Conservation (phyloP, 768 basidiomycete species). For the Lactifluus echinatus region DNA sequence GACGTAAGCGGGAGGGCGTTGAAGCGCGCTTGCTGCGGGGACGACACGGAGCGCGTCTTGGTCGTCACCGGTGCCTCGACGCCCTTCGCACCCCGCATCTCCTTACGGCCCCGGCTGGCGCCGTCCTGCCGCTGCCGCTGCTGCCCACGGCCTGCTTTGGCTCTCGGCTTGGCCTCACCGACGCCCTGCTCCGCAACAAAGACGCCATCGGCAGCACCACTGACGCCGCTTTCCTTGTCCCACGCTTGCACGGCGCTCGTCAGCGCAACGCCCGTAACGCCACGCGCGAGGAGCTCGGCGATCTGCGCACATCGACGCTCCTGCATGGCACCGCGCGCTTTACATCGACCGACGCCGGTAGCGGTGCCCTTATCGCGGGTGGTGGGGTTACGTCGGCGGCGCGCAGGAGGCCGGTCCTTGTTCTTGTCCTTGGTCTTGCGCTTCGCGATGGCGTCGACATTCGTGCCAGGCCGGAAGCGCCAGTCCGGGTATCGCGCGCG, state of each 20-base stretch:
- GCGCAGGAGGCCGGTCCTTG: slow-evolving; percentile 34
- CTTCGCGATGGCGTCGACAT: slow-evolving; percentile 28
- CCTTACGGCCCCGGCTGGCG: not conserved
- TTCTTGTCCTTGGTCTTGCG: slow-evolving; percentile 27
- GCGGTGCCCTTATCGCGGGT: slow-evolving; percentile 24
- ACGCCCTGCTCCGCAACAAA: slow-evolving; percentile 12
- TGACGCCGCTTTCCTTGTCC: slow-evolving; percentile 30
- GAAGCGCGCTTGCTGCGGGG: slow-evolving; percentile 28
- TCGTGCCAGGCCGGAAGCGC: slow-evolving; percentile 66
- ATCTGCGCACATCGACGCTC: slow-evolving; percentile 55
- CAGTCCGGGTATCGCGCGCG: slow-evolving; percentile 70
- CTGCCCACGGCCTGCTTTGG: not conserved
- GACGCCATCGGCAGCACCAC: slow-evolving; percentile 24
- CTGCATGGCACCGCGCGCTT: slow-evolving; percentile 41
- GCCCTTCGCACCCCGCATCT: not conserved
- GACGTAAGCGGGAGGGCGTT: slow-evolving; percentile 48
- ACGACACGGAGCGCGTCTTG: slow-evolving; percentile 16
- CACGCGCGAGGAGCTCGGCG: slow-evolving; percentile 54
- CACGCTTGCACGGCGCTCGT: slow-evolving; percentile 57
- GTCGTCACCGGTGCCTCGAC: not conserved
- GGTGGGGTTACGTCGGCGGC: slow-evolving; percentile 28
- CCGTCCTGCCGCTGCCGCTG: not conserved
- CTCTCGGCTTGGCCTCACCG: not conserved
- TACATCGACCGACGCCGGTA: not conserved
- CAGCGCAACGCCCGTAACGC: slow-evolving; percentile 55